These are phyloP conservation scores for Cyclocybe aegerita DNA, from an alignment of 768 basidiomycete species.

Conservation along the genomic window DNA sequence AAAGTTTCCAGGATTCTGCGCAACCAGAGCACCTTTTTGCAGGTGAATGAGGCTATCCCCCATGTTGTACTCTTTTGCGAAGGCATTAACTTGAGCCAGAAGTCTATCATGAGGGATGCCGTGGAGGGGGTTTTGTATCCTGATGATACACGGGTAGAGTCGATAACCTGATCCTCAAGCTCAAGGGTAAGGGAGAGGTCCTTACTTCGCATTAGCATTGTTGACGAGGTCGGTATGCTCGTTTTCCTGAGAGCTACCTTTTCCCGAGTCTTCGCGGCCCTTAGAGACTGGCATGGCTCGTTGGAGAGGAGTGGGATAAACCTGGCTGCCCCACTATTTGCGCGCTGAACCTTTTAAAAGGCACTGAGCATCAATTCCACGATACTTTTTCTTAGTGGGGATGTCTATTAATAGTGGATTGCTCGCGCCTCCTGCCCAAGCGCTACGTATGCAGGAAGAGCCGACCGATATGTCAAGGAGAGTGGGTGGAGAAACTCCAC, in stretches of 20 bases:
- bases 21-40: conserved; percentile 70
- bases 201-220: conserved; percentile 25
- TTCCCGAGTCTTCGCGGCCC: conserved; percentile 5
- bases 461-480: too few species aligned
- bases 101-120: conserved; percentile 62
- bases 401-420: too few species aligned
- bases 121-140: conserved; percentile 37
- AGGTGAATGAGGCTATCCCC: conserved; percentile 41
- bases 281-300: too few species aligned
- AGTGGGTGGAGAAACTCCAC: too few species aligned
- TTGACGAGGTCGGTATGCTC: conserved; percentile 15
- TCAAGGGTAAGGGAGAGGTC: neutral
- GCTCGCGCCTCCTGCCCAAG: too few species aligned
- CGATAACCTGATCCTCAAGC: neutral
- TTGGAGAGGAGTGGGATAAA: too few species aligned
- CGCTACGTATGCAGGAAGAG: too few species aligned
- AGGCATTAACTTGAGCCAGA: conserved; percentile 55
- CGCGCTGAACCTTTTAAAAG: too few species aligned
- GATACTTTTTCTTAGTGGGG: too few species aligned
- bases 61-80: conserved; percentile 48
- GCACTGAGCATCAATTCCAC: too few species aligned
- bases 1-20: conserved; percentile 55
- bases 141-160: conserved; percentile 5
- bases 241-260: conserved; percentile 6
- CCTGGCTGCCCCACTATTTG: too few species aligned